These are phyloP conservation scores for Dryas alaskensis DNA, from an alignment of 306 rosid genomes.

Conservation along the genomic window DNA sequence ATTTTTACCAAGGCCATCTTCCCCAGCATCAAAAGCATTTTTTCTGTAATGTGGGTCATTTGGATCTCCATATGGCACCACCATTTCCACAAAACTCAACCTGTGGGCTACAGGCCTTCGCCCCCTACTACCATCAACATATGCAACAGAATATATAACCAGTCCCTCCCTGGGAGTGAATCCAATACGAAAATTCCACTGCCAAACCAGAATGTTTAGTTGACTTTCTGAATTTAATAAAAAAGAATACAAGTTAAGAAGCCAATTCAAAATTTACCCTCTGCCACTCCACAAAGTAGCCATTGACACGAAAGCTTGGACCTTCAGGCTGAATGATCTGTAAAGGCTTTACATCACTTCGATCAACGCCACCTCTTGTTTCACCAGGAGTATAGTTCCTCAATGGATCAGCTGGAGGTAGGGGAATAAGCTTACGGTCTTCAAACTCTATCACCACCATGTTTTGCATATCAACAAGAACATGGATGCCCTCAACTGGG, in stretches of 20 bases:
- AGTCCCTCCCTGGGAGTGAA: slow-evolving; percentile 91
- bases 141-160: slow-evolving; percentile 82
- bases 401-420: slow-evolving; percentile 94
- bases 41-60: slow-evolving; percentile 87
- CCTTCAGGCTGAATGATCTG: slow-evolving; percentile 88
- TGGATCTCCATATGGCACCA: slow-evolving; percentile 96
- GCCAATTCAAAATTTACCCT: slow-evolving; percentile 51
- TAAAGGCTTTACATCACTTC: slow-evolving; percentile 87
- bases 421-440: slow-evolving; percentile 84
- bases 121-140: slow-evolving; percentile 87
- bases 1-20: slow-evolving; percentile 90
- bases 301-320: slow-evolving; percentile 88
- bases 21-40: slow-evolving; percentile 96
- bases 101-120: slow-evolving; percentile 90
- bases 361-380: slow-evolving; percentile 82
- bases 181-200: slow-evolving; percentile 95
- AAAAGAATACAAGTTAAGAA: slow-evolving; percentile 7
- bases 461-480: slow-evolving; percentile 90
- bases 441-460: slow-evolving; percentile 86
- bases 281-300: slow-evolving; percentile 86
- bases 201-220: slow-evolving; percentile 26
- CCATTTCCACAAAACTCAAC: slow-evolving; percentile 90
- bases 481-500: slow-evolving; percentile 82
- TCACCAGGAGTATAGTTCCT: slow-evolving; percentile 89
- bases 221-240: slow-evolving; percentile 1